These are phyloP conservation scores for Ammopiptanthus mongolicus DNA, from an alignment of 306 rosid genomes.

Conservation along the genomic window DNA sequence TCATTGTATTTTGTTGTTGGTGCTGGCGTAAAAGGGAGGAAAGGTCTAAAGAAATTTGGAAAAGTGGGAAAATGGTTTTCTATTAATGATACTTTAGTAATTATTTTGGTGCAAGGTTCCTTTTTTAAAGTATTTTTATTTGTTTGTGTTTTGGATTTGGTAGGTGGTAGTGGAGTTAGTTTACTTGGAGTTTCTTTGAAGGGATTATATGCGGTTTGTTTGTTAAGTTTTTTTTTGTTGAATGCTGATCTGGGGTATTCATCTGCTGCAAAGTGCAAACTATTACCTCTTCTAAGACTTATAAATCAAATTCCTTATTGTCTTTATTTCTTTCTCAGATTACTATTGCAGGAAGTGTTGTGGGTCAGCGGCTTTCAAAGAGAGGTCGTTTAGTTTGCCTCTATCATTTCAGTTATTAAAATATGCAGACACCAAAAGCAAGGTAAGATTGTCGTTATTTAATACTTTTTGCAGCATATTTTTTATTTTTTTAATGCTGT, in stretches of 20 bases:
- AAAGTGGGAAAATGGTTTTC: conserved; percentile 21
- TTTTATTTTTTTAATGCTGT: neutral
- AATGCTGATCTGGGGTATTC: conserved; percentile 25
- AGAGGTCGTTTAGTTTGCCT: conserved; percentile 28
- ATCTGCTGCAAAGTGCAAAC: conserved; percentile 10
- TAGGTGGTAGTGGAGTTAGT: conserved; percentile 66
- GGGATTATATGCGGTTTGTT: conserved; percentile 42
- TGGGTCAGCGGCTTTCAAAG: conserved; percentile 52
- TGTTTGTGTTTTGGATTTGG: conserved; percentile 22
- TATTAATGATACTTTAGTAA: conserved; percentile 21
- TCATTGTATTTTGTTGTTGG: conserved; percentile 31
- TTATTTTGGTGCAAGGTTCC: conserved; percentile 18
- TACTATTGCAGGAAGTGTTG: conserved; percentile 51
- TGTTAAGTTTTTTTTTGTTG: conserved; percentile 27
- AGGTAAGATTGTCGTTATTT: conserved; percentile 50
- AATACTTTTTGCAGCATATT: neutral
- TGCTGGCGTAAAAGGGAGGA: conserved; percentile 47
- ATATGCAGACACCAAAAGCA: conserved; percentile 79
- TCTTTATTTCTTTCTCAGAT: conserved; percentile 43
- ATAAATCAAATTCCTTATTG: conserved; percentile 43
- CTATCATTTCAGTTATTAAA: conserved; percentile 17
- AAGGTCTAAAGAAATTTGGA: neutral
- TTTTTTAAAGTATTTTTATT: neutral
- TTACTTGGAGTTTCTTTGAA: conserved; percentile 49
- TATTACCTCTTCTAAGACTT: conserved; percentile 21